Conservation (phyloP, 768 basidiomycete genomes). For the Daedaleopsis nitida region DNA sequence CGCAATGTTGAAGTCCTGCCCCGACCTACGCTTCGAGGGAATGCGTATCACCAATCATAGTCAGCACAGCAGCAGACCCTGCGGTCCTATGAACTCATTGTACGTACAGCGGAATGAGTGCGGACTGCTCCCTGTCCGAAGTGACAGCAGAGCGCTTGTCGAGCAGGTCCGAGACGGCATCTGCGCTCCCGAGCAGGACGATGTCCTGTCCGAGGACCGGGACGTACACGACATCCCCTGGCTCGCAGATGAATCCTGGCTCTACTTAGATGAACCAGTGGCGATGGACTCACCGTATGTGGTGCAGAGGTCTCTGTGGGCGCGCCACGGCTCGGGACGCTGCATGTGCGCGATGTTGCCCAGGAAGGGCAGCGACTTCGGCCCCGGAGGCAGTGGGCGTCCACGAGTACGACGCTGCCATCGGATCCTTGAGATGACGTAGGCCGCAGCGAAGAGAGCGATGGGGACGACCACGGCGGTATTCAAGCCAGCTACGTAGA, state of each 20-base stretch:
- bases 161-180: conserved; percentile 21
- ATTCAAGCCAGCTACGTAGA: no score
- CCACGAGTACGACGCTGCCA: background rate
- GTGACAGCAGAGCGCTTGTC: conserved; percentile 24
- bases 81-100: no score
- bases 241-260: no score
- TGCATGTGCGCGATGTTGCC: conserved; percentile 28
- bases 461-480: no score
- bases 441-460: no score
- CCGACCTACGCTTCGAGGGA: background rate
- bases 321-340: conserved; percentile 18
- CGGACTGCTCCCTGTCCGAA: conserved; percentile 1
- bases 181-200: conserved; percentile 15
- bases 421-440: no score
- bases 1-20: background rate
- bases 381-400: conserved; percentile 27
- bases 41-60: background rate
- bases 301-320: conserved; percentile 21
- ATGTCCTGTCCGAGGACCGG: conserved; percentile 12
- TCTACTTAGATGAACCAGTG: background rate
- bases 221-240: conserved; percentile 19
- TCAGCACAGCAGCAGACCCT: background rate
- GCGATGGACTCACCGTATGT: conserved; percentile 20
- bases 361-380: conserved; percentile 22
- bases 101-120: conserved; percentile 13